Evolutionary conservation across 2,329 filamentous ascomycete genomes (phyloP).

Genomic region (Penicillium vulpinum): DNA sequence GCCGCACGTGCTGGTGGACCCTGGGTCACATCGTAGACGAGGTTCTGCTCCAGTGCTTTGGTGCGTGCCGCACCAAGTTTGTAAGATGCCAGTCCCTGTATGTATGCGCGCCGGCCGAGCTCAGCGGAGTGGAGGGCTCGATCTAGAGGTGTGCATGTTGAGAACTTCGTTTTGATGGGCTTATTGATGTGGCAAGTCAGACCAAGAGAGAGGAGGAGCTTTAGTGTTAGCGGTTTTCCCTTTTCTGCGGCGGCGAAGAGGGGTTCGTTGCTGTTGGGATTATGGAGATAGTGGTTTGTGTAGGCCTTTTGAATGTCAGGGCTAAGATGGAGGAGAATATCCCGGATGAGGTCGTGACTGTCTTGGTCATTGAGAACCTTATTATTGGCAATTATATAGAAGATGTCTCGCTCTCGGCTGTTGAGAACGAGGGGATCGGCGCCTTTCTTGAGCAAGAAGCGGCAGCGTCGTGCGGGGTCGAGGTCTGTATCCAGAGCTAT

Average conservation of each 20-base stretch:
- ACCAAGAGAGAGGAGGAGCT: slow-evolving; percentile 23
- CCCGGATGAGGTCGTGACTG: slow-evolving; percentile 22
- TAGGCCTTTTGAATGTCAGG: slow-evolving; percentile 15
- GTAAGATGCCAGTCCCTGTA: slow-evolving; percentile 20
- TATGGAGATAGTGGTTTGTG: slow-evolving; percentile 16
- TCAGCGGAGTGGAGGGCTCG: slow-evolving; percentile 20
- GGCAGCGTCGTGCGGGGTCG: slow-evolving; percentile 19
- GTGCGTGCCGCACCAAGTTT: slow-evolving; percentile 13
- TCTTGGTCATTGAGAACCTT: slow-evolving; percentile 19
- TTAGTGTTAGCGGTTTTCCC: slow-evolving; percentile 17
- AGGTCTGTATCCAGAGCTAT: slow-evolving; percentile 22
- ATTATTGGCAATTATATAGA: slow-evolving; percentile 26
- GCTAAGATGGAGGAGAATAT: slow-evolving; percentile 17
- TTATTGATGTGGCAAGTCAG: slow-evolving; percentile 18
- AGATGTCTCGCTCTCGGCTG: slow-evolving; percentile 20
- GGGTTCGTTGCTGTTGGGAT: slow-evolving; percentile 9
- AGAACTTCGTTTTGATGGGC: slow-evolving; percentile 3
- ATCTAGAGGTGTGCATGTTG: slow-evolving; percentile 20
- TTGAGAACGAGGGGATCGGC: slow-evolving; percentile 15
- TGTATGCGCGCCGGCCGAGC: slow-evolving; percentile 20
- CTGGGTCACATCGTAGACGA: slow-evolving; percentile 18
- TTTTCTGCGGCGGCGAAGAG: slow-evolving; percentile 19
- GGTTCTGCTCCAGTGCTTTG: slow-evolving; percentile 15
- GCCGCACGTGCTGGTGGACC: slow-evolving; percentile 21
- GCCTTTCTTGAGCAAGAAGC: slow-evolving; percentile 24